A percentile compares a stretch with the other conserved stretches of the same genome.
These are phyloP conservation scores for Lunularia cruciata DNA, from an alignment of 225 moss, liverwort and hornwort species.

Conservation along the genomic window DNA sequence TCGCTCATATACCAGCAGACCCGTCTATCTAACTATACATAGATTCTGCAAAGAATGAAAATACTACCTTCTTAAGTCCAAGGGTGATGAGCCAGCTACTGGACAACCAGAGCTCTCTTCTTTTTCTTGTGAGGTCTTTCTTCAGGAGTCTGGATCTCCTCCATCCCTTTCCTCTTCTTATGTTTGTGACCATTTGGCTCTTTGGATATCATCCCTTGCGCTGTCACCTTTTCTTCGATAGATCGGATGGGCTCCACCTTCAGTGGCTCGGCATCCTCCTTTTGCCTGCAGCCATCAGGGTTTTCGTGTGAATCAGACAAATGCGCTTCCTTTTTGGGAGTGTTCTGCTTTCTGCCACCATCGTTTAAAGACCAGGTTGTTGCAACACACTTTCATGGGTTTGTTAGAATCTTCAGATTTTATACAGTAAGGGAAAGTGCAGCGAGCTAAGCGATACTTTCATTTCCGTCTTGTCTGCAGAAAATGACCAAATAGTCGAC, in stretches of 20 bases:
- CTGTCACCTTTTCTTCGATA: not conserved
- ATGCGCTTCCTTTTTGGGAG: conserved; percentile 7
- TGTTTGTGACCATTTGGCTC: conserved; percentile 1
- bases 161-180: conserved; percentile 20
- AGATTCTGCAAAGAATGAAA: conserved; percentile 3
- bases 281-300: not conserved
- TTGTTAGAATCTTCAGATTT: no score
- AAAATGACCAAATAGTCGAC: not conserved
- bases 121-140: conserved; percentile 19
- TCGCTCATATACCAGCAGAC: not conserved
- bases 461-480: not conserved
- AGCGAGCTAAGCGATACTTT: not conserved
- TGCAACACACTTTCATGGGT: not conserved
- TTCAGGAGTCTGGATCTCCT: conserved; percentile 1
- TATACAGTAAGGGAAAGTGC: not conserved
- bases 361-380: not conserved
- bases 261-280: not conserved
- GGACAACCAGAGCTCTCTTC: not conserved
- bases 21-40: conserved; percentile 11
- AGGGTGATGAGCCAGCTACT: not conserved
- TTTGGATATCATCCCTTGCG: not conserved
- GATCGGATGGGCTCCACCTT: not conserved
- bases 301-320: not conserved
- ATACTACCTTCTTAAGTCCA: not conserved
- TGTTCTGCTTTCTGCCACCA: conserved; percentile 19